Evolutionary conservation across 768 basidiomycete species (phyloP).

Genomic region (Hypholoma sublateritium): DNA sequence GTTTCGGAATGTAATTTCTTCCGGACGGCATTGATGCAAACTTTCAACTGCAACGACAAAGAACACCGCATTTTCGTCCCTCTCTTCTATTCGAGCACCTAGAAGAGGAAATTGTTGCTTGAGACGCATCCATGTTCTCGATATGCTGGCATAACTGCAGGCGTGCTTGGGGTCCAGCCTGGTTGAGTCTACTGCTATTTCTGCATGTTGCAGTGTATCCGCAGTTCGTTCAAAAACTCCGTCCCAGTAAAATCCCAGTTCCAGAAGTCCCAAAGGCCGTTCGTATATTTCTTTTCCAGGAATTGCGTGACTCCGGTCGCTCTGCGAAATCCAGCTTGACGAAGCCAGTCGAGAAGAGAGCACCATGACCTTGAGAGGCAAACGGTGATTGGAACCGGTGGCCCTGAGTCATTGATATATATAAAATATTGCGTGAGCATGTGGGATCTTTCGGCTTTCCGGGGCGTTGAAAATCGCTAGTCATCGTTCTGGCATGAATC

Average conservation of each 20-base stretch:
- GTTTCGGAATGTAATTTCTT: constrained; percentile 37
- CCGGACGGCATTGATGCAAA: constrained; percentile 28
- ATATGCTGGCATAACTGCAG: constrained; percentile 31
- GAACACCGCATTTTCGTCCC: constrained; percentile 25
- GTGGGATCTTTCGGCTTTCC: too few relatives aligned
- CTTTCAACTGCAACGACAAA: constrained; percentile 43
- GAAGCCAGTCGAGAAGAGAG: not conserved
- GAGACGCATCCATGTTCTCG: constrained; percentile 42
- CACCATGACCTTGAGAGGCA: not conserved
- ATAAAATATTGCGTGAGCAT: too few relatives aligned
- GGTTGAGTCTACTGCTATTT: constrained; percentile 23
- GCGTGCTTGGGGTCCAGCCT: constrained; percentile 11
- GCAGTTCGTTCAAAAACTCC: constrained; percentile 41
- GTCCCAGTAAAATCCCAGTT: constrained; percentile 44
- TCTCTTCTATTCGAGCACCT: constrained; percentile 37
- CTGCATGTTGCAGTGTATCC: constrained; percentile 37
- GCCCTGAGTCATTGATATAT: too few relatives aligned
- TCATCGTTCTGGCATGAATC: too few relatives aligned
- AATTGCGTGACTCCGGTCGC: not conserved
- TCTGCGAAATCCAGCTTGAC: constrained; percentile 6
- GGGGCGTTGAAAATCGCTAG: too few relatives aligned
- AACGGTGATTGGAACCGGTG: not conserved
- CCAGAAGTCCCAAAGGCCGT: constrained; percentile 39
- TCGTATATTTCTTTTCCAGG: constrained; percentile 20
- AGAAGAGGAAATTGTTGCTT: constrained; percentile 53